These are phyloP conservation scores for Xylariaceae sp. DNA, from an alignment of 2,329 filamentous ascomycete genomes.

Conservation along the genomic window DNA sequence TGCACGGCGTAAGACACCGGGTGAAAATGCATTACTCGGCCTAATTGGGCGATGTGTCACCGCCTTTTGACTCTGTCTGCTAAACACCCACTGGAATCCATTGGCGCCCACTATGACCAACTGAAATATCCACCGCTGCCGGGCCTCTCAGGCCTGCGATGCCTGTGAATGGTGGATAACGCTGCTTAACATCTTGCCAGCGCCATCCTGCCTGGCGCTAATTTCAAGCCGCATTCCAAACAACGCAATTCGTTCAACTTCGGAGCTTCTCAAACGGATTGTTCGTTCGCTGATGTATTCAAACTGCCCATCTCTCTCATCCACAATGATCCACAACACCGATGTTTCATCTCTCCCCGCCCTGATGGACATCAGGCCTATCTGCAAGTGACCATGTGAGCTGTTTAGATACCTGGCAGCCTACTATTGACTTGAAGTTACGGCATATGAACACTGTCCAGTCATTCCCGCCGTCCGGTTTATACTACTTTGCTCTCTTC, in stretches of 20 bases:
- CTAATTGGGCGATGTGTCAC: conserved; percentile 35
- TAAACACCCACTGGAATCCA: conserved; percentile 20
- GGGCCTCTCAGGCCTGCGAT: conserved; percentile 3
- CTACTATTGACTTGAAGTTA: no score
- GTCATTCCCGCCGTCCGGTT: no score
- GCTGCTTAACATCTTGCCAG: conserved; percentile 23
- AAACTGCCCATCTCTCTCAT: no score
- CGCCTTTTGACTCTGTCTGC: conserved; percentile 34
- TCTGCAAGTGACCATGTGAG: no score
- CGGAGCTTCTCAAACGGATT: conserved; percentile 1
- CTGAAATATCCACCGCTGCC: conserved; percentile 20
- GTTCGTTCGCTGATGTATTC: conserved; percentile 1
- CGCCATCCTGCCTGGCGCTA: conserved; percentile 22
- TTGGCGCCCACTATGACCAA: conserved; percentile 24
- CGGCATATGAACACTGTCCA: no score
- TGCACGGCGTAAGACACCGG: not conserved
- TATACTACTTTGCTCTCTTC: no score
- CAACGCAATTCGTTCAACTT: conserved; percentile 12
- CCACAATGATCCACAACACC: no score
- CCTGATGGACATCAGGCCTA: no score
- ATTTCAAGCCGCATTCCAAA: conserved; percentile 26
- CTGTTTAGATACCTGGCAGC: no score
- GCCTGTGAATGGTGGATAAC: conserved; percentile 19
- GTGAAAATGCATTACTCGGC: not conserved
- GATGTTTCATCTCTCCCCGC: no score